phyloP scores from a whole-genome alignment of 208 protist genomes.

The Wallacemonas sp. region DNA sequence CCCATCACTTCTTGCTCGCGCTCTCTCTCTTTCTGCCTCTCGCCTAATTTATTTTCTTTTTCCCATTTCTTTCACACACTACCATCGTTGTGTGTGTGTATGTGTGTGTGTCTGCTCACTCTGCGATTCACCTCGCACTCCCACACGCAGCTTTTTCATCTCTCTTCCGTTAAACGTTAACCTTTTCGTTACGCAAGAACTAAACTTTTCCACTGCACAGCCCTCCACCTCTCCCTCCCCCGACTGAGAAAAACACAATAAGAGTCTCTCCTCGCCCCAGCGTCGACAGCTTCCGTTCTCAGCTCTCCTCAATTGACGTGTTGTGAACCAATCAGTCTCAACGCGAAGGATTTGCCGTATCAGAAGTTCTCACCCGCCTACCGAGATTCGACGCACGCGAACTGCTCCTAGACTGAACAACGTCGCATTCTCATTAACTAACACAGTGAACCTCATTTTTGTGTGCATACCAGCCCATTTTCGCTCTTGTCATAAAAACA shows the following conservation, averaged over 20 bases:
- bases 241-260: too few species aligned
- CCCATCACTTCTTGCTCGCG: not conserved
- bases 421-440: too few species aligned
- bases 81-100: too few species aligned
- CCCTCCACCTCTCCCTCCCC: not conserved
- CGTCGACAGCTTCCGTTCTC: not conserved
- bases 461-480: not conserved
- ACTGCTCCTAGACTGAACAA: too few species aligned
- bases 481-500: too few species aligned
- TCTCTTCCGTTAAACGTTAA: not conserved
- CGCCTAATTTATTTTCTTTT: not conserved
- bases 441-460: not conserved
- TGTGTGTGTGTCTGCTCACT: too few species aligned
- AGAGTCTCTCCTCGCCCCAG: not conserved
- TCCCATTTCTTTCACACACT: not conserved
- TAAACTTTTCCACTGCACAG: constrained; percentile 1
- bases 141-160: not conserved
- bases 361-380: not conserved
- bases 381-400: too few species aligned
- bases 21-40: constrained; percentile 2
- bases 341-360: constrained; percentile 8
- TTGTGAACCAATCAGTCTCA: constrained; percentile 10
- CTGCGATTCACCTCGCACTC: not conserved
- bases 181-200: constrained; percentile 2
- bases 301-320: not conserved